Base-by-base conservation (phyloP, 1,284 basidiomycete genomes). In the Cutaneotrichosporon daszewskae region DNA sequence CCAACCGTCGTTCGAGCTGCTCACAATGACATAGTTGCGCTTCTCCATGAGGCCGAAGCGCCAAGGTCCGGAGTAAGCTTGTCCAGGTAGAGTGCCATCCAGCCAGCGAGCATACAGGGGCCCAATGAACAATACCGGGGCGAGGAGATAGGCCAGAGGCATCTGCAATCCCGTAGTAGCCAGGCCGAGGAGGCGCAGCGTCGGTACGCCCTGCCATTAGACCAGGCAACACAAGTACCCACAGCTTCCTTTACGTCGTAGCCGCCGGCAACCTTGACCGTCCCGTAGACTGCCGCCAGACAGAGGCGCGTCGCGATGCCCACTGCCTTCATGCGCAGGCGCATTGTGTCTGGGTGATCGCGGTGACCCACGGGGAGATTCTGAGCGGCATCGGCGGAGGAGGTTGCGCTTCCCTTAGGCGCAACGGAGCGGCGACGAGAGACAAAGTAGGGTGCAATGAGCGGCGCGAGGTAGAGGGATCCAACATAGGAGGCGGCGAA, bases 81-180 rank as follows among this genome's bases (percentile, higher is more conserved):
- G 84, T 10, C 80, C 75, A 0, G 87, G 86, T 3, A 90, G 73
- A 7, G 74, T 62, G 3, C 68, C 58, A 6, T 73, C 74, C 1
- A 90, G 72, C 51, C 72, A 84, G 13, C 60, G 72, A 5, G 77
- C 79, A 57, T 84, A 87, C 1, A 97, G 70, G 0, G 91, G 88
- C 0, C 94, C 94, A 4, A 82, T 64, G 64, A 86, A 94, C n/a
- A 97, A 76, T 19, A 80, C 53, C 0, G 87, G 85, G 0, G 85
- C 83, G 23, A 95, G 74, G 10, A 87, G 64, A 55, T 82, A 82
- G 0, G 86, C 76, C 3, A 75, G 53, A 29, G 51, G 47, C 37
- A 40, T 55, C 26, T 25, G 45, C 18, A 16, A 38, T 19, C 26
- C 42, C 37, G 37, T 40, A 10, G 50, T 53, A 4, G 50, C 55